These are phyloP conservation scores for Puya raimondii DNA, from an alignment of 176 grass and related monocot species.

Conservation along the genomic window DNA sequence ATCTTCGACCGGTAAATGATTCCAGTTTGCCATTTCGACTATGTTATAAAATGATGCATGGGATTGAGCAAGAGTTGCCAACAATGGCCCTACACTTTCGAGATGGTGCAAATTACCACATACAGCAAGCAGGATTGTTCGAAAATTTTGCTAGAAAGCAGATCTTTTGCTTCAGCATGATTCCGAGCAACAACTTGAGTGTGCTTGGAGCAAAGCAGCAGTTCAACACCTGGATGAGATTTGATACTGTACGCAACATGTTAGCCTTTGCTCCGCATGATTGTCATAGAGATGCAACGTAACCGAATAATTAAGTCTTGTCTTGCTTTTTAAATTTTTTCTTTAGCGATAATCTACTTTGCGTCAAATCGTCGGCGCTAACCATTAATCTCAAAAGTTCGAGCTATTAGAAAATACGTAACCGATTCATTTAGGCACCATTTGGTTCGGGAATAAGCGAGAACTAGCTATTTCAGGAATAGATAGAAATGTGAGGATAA, in stretches of 20 bases:
- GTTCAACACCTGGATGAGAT: constrained; percentile 16
- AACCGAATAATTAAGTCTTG: too few relatives aligned
- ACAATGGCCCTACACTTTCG: constrained; percentile 14
- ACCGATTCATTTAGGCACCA: too few relatives aligned
- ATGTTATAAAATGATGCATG: background rate
- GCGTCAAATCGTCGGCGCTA: too few relatives aligned
- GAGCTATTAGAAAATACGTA: too few relatives aligned
- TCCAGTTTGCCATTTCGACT: background rate
- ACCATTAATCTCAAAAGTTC: too few relatives aligned
- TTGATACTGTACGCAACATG: background rate
- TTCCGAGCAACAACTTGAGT: background rate
- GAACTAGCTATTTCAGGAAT: too few relatives aligned
- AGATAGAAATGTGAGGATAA: too few relatives aligned
- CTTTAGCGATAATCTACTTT: too few relatives aligned
- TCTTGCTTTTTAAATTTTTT: too few relatives aligned
- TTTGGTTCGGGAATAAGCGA: too few relatives aligned
- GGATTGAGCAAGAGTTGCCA: background rate
- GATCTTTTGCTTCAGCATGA: constrained; percentile 14
- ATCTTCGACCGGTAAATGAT: too few relatives aligned
- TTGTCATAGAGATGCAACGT: background rate
- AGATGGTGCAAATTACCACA: background rate
- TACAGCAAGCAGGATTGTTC: constrained; percentile 9
- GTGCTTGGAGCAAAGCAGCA: constrained; percentile 17
- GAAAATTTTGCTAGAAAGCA: background rate
- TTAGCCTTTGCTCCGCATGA: background rate